Percentiles rank a stretch among this genome's conserved stretches.
Evolutionary conservation across 2,329 filamentous ascomycete species (phyloP).

Genomic region (Zasmidium citrigriseum): DNA sequence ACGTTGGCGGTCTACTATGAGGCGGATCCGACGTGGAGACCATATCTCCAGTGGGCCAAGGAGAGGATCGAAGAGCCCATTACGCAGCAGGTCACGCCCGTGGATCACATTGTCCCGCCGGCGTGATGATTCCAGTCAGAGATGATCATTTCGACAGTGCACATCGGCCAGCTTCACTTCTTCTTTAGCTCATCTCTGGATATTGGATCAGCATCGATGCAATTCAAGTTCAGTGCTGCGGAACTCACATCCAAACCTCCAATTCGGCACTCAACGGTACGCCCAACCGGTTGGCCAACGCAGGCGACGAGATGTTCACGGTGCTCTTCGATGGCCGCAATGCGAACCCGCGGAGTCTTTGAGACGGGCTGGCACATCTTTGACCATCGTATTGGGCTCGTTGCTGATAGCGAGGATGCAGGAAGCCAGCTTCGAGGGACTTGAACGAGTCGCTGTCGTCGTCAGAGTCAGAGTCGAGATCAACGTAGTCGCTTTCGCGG

Average conservation of each 20-base stretch:
- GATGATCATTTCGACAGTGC: not conserved
- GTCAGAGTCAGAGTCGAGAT: not conserved
- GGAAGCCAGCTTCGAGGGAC: not conserved
- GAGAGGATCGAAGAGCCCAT: constrained; percentile 2
- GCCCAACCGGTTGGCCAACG: not conserved
- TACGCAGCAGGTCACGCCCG: not conserved
- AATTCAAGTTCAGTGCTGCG: not conserved
- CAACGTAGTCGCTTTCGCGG: not conserved
- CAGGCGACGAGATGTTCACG: not conserved
- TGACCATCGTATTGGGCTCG: not conserved
- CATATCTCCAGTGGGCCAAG: constrained; percentile 9
- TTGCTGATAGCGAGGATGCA: not conserved
- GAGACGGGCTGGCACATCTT: not conserved
- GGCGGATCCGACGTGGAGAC: constrained; percentile 10
- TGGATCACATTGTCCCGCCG: not conserved
- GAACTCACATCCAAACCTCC: constrained; percentile 4
- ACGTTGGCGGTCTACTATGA: constrained; percentile 11
- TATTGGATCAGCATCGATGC: not conserved
- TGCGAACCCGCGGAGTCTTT: not conserved
- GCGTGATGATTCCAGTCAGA: not conserved
- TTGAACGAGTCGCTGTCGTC: not conserved
- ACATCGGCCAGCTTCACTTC: not conserved
- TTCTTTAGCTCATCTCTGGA: not conserved
- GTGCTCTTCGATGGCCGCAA: constrained; percentile 1
- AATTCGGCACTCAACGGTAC: constrained; percentile 3